Evolutionary conservation across 345 rosid species (phyloP), one percentile per base, ranked within the genome.

Genomic region (Populus alba): DNA sequence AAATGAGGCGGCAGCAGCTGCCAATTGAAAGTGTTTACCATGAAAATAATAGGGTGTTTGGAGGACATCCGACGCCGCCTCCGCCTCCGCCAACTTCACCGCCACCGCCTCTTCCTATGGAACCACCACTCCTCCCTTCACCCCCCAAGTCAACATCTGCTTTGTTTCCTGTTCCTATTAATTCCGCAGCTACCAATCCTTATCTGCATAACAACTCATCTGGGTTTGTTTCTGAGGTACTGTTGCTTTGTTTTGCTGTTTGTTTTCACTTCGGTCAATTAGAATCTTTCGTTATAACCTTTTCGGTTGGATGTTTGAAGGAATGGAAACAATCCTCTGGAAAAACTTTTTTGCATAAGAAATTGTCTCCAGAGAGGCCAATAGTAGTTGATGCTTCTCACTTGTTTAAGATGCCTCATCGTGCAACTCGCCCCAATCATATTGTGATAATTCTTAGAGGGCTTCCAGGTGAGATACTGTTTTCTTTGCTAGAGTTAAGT

Each of bases 391-490:
- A 93, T 84, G 95, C 94, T 72, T 86, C 91, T 9, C 83, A 88
- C 67, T 79, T 95, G 83, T 91, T 95, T 71, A 92, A 84, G 86
- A 85, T 78, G 77, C 97, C 98, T 76, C 79, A 83, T 87, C 88
- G 94, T 35, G 81, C 88, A 6, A 51, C 85, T 43, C 97, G 95
- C n/a, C 98, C 95, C 53, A 94, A 90, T 83, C 92, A 90, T 85
- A 83, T 95, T 87, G 98, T 90, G 66, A 85, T 95, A 72, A 91
- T 95, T 59, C 96, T 95, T 66, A 92, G 97, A 37, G 99, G 99
- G 49, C 92, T 95, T 78, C 98, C 98, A 73, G 99, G 98, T 93
- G 79, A 33, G 15, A 33, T 62, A 53, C 23, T 29, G 74, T 5
- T 13, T 18, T 65, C 49, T 76, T 72, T 59, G 41, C 70, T 45